Evolutionary conservation across 2,329 filamentous ascomycete species (phyloP).

Genomic region (Amauroascus niger): DNA sequence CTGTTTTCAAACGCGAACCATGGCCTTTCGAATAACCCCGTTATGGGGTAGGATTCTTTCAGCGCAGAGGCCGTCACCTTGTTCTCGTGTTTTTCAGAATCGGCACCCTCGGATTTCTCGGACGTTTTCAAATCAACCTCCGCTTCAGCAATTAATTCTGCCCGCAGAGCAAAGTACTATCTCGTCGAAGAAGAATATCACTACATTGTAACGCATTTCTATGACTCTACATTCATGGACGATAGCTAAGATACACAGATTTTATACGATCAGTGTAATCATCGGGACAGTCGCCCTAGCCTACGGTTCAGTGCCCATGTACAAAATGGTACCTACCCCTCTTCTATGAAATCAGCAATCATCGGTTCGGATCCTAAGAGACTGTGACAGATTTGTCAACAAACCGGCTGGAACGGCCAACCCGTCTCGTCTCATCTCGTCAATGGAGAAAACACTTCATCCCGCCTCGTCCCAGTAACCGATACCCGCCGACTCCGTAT

Average conservation of each 20-base stretch:
- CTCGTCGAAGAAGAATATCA: slow-evolving; percentile 43
- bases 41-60: slow-evolving; percentile 4
- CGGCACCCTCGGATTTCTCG: slow-evolving; percentile 2
- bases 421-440: slow-evolving; percentile 71
- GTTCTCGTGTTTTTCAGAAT: not conserved
- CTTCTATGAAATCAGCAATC: not conserved
- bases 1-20: not conserved
- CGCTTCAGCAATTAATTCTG: slow-evolving; percentile 6
- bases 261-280: slow-evolving; percentile 54
- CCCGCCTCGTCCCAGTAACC: slow-evolving; percentile 69
- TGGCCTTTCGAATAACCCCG: slow-evolving; percentile 6
- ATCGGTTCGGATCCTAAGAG: not conserved
- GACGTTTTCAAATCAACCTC: slow-evolving; percentile 10
- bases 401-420: slow-evolving; percentile 74
- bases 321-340: slow-evolving; percentile 49
- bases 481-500: slow-evolving; percentile 78
- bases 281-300: slow-evolving; percentile 54
- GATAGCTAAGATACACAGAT: slow-evolving; percentile 35
- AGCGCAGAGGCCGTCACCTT: not conserved
- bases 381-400: slow-evolving; percentile 39
- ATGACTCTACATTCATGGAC: slow-evolving; percentile 1
- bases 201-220: slow-evolving; percentile 39
- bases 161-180: slow-evolving; percentile 19
- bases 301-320: slow-evolving; percentile 57
- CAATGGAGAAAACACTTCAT: slow-evolving; percentile 54